Base-by-base conservation (phyloP, 2,329 filamentous ascomycete genomes). In the Tolypocladium endophyticum region DNA sequence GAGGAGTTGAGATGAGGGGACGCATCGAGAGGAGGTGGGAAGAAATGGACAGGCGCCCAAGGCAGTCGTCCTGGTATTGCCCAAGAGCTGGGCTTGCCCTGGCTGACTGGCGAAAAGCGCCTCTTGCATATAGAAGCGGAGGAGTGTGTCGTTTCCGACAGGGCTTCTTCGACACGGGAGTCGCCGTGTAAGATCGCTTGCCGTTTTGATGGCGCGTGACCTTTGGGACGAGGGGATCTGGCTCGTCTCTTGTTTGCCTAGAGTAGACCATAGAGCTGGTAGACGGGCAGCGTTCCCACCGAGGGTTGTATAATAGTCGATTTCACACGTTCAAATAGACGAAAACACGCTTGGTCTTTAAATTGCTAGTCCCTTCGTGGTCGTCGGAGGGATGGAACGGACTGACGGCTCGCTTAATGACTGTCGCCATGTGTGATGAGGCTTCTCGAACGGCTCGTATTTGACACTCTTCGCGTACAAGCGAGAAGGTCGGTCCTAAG, bases 271-370 rank as follows among this genome's bases (percentile, higher is more conserved):
- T 67, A 64, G 64, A 64, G 62, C 41, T 63, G 58, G 60, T 59
- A 62, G 62, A 61, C 41, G 59, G 58, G 62, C 60, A 63, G 62
- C 59, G 57, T 60, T 60, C 59, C 61, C 61, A 60, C 60, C 61
- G 53, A 62, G 63, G 66, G 64, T 64, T 71, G 69, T 70, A 71
- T 66, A 68, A 67, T 70, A 70, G 67, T 69, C 62, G 61, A 61
- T 66, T 66, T 69, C 41, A 50, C 60, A 53, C 50, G 53, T 64
- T 58, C 41, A 60, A 59, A 59, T 63, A 61, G 60, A 62, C 36
- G 41, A 35, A 36, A 54, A 53, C 57, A 60, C 28, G 23, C 35
- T 45, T 39, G 8, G 39, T 25, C 55, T 56, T 14, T 20, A 20
- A 30, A n/a, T 33, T 50, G 6, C 30, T 30, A 9, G 1, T 41